These are phyloP conservation scores for Suillus clintonianus DNA, from an alignment of 768 basidiomycete genomes.

Conservation along the genomic window DNA sequence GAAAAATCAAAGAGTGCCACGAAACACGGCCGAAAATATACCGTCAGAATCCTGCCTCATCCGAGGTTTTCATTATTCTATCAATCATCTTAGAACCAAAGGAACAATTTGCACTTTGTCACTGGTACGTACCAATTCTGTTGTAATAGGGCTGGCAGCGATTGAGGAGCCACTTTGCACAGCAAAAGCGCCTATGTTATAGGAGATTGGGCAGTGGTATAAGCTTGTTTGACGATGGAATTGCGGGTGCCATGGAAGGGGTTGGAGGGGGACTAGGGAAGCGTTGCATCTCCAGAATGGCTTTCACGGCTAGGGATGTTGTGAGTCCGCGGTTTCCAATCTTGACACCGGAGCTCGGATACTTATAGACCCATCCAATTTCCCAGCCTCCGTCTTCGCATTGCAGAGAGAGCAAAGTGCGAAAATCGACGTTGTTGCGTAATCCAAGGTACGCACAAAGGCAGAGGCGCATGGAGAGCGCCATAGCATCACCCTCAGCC, in stretches of 20 bases:
- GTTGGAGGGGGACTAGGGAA: neutral
- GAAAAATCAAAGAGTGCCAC: no score
- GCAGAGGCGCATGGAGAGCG: slow-evolving; percentile 58
- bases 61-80: neutral
- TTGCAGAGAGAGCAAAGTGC: slow-evolving; percentile 47
- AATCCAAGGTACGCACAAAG: slow-evolving; percentile 44
- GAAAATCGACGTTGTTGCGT: slow-evolving; percentile 45
- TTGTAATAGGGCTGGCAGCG: neutral
- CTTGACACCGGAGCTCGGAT: slow-evolving; percentile 46
- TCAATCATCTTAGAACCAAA: neutral
- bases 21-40: neutral
- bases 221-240: no score
- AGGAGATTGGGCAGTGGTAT: no score
- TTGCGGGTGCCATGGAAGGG: neutral
- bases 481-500: slow-evolving; percentile 50
- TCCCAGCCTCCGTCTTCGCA: slow-evolving; percentile 59
- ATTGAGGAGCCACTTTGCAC: no score
- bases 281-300: slow-evolving; percentile 33
- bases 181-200: no score
- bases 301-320: slow-evolving; percentile 55
- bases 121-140: neutral
- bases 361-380: slow-evolving; percentile 58
- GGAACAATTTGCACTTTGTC: neutral
- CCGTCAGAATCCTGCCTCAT: neutral
- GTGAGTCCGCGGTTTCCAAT: slow-evolving; percentile 58